Conservation (phyloP, 139 green algal genomes). For the Ettlia oleoabundans region DNA sequence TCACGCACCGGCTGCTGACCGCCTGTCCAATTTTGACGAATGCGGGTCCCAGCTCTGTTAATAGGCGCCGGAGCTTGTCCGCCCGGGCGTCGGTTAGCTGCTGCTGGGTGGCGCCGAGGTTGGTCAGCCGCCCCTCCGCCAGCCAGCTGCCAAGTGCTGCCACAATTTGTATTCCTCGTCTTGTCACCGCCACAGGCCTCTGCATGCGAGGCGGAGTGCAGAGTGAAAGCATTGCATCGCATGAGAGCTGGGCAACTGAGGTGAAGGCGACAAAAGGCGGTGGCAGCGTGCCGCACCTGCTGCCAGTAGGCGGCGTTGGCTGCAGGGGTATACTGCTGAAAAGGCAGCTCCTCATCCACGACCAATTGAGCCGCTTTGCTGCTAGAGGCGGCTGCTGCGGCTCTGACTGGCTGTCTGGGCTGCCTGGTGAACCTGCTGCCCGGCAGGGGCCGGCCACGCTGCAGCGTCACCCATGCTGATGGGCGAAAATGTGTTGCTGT, state of each 20-base stretch:
- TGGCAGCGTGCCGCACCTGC: too few relatives aligned
- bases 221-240: too few relatives aligned
- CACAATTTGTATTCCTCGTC: constrained; percentile 59
- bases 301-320: constrained; percentile 54
- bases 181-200: constrained; percentile 66
- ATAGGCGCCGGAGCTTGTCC: constrained; percentile 54
- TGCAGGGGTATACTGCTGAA: constrained; percentile 41
- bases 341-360: constrained; percentile 27
- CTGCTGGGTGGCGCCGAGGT: background rate
- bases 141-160: constrained; percentile 27
- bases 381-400: background rate
- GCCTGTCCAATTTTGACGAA: constrained; percentile 92
- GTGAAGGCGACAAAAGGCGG: too few relatives aligned
- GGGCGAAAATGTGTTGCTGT: too few relatives aligned
- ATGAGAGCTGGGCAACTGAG: too few relatives aligned
- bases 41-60: constrained; percentile 79
- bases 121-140: constrained; percentile 18
- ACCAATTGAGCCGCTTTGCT: background rate
- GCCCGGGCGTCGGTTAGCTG: constrained; percentile 27
- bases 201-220: too few relatives aligned
- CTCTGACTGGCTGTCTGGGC: background rate
- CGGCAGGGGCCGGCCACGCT: too few relatives aligned
- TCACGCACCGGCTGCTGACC: constrained; percentile 27
- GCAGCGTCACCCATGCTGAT: too few relatives aligned
- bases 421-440: background rate